Base-by-base conservation (phyloP, 345 rosid genomes). In the Litchi chinensis region DNA sequence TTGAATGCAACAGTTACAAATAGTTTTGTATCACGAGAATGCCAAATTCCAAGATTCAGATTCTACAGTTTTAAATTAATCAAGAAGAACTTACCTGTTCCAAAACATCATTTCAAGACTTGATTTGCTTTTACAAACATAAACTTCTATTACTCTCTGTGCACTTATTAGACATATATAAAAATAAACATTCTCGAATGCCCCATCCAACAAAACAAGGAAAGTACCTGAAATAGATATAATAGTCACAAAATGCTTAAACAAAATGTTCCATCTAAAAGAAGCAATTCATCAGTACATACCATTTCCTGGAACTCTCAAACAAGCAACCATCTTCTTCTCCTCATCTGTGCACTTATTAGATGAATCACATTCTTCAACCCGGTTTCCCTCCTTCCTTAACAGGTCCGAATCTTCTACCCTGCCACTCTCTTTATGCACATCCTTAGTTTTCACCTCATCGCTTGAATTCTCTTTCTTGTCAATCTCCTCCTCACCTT, bases 251-350 rank as follows among this genome's bases (percentile, higher is more conserved):
- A 43, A 77, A 50, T 5, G 41, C n/a, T 40, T 19, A 15, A 50
- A 74, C 5, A 18, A 81, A 48, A 69, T 16, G 9, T 3, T n/a
- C 21, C 67, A 79, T 24, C n/a, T 22, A 68, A 19, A 41, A 43
- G 60, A 82, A 54, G 6, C 0, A 1, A n/a, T 5, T 57, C 8
- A 60, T n/a, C 19, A 48, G 75, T n/a, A 63, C 87, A 65, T 76
- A 92, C 97, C 95, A 71, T 90, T 88, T 79, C 98, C 97, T 0
- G 97, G 92, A 75, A 92, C 94, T 76, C 92, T 90, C 10, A 94
- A 82, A 87, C 98, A 92, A 52, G 97, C 98, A 26, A 89, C 91
- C 75, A 94, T 83, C 60, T 90, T 83, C 59, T 87, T 75, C 8
- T 85, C 82, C 48, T 83, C 78, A 81, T 89, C 90, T 1, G 41